These are phyloP conservation scores for Aspergillus persii DNA, from an alignment of 2,329 filamentous ascomycete genomes.

Conservation along the genomic window DNA sequence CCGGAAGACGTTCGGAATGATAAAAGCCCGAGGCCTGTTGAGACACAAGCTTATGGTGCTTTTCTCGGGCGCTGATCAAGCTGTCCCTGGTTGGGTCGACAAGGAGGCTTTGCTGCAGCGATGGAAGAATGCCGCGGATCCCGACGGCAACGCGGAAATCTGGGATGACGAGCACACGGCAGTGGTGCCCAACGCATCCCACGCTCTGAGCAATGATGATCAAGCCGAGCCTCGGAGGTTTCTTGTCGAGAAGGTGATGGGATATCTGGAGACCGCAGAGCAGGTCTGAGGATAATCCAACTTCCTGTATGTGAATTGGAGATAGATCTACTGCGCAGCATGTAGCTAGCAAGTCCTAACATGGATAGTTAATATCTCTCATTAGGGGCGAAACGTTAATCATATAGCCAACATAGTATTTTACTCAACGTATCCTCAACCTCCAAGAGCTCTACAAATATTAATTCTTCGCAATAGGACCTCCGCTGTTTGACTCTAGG, in stretches of 20 bases:
- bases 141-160: constrained; percentile 31
- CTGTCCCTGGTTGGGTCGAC: constrained; percentile 46
- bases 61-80: constrained; percentile 48
- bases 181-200: constrained; percentile 43
- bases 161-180: constrained; percentile 50
- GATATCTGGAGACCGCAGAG: constrained; percentile 17
- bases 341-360: too few species aligned
- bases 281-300: background rate
- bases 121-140: constrained; percentile 42
- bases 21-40: constrained; percentile 37
- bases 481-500: too few species aligned
- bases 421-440: too few species aligned
- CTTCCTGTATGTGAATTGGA: too few species aligned
- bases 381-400: too few species aligned
- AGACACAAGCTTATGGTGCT: constrained; percentile 46
- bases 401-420: too few species aligned
- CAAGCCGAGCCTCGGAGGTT: constrained; percentile 28
- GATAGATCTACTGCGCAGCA: too few species aligned
- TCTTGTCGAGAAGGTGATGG: constrained; percentile 28
- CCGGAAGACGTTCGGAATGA: constrained; percentile 60
- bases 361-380: too few species aligned
- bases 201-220: constrained; percentile 37
- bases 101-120: constrained; percentile 43
- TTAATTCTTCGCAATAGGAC: too few species aligned
- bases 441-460: too few species aligned